Base-by-base conservation (phyloP, 1,139 yeast genomes). In the Zygotorulaspora mrakii region DNA sequence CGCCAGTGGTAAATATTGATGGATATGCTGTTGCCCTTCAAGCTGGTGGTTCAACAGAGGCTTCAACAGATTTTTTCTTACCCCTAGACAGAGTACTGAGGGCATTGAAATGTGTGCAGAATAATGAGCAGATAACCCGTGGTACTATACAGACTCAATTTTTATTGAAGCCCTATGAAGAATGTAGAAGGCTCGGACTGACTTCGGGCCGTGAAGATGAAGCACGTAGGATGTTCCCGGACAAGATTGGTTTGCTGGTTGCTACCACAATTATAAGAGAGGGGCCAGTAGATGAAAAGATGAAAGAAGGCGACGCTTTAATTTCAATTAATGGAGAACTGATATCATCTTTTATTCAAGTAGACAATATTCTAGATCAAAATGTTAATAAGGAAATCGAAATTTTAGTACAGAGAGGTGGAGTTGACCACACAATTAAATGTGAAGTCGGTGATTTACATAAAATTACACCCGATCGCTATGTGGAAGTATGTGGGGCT, bases 121-220 rank as follows among this genome's bases (percentile, higher is more conserved):
- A 67, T 2, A 59, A 62, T 1, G 40, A 64, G 36, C 77, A 81
- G 1, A 78, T 89, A 30, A 78, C 94, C 1, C 70, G 87, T 59
- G 87, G 96, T 46, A 88, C 94, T 6, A 85, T 89, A 43, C 96
- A 89, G 65, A 89, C 83, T 3, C 95, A 86, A 56, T 88, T 96
- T 95, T 68, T 76, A 39, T 67, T 87, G 50, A 82, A 79, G 54
- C 96, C 97, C 1, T 89, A 76, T 56, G 96, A 89, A 56, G 95
- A 86, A 60, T 89, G 96, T 67, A 75, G 86, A 54, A 76, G 96
- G 55, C 69, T 88, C 42, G 97, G 96, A 0, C 70, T 89, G 34
- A 79, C 88, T 3, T 68, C 79, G 2, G 94, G 78, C 35, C 82
- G 85, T 5, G 96, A 88, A 60, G 70, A 76, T 25, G 64, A 63